Evolutionary conservation across 495 filamentous ascomycete genomes (phyloP), one percentile per base, ranked within the genome.

Genomic region (Lindgomyces ingoldianus): DNA sequence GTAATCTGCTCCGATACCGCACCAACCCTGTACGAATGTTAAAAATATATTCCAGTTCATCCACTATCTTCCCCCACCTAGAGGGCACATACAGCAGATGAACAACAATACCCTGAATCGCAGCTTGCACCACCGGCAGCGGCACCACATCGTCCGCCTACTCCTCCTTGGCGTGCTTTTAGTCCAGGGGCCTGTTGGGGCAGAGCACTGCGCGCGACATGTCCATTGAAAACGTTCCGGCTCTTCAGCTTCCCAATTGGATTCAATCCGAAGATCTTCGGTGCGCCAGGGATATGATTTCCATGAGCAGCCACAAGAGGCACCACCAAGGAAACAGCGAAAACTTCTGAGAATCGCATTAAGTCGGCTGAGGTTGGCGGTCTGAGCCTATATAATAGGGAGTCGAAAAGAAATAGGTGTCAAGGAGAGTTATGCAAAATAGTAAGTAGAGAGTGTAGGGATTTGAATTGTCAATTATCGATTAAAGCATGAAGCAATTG

Each of bases 1-100:
- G 70, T 89, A 88, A 11, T 81, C 82, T 57, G 66, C 72, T 1
- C 81, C 81, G 10, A 72, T 79, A 10, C 89, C 89, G 67, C 88
- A 91, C 73, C 64, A 67, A 22, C 63, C 63, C 63, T 65, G 26
- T n/a, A n/a, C n/a, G n/a, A n/a, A n/a, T n/a, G n/a, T n/a, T n/a
- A n/a, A n/a, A n/a, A n/a, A n/a, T n/a, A n/a, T n/a, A n/a, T n/a
- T n/a, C n/a, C n/a, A n/a, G n/a, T 18, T 8, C 16, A 50, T 25
- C 11, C 14, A 14, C n/a, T n/a, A n/a, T n/a, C n/a, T n/a, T n/a
- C n/a, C n/a, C n/a, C n/a, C n/a, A n/a, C n/a, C 12, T 42, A 10
- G 33, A 11, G 21, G 10, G 1, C 2, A 60, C 63, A 41, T 60
- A 53, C 50, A 22, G 55, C 44, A 44, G 24, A 2, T 11, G 63